Evolutionary conservation across 108 stramenopile genomes (phyloP), one percentile per base, ranked within the genome.

Genomic region (Cyclotella baltica): DNA sequence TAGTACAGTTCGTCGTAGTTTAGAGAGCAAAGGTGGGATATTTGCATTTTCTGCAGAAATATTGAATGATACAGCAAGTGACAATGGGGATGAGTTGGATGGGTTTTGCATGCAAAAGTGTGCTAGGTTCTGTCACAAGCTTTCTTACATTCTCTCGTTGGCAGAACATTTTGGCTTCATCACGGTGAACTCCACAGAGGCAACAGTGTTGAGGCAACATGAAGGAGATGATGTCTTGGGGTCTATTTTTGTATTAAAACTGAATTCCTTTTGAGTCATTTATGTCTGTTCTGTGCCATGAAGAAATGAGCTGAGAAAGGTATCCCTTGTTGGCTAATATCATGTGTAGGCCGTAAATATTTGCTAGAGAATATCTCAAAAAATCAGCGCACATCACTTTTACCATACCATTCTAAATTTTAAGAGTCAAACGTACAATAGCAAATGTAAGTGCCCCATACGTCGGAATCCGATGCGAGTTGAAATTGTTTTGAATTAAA

Each of bases 21-120:
- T 89, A 0, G 69, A 72, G 22, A 13, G 30, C 8, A n/a, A 68
- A 35, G 80, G 77, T 16, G 85, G 87, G 0, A 70, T 81, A n/a
- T 88, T 91, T 80, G 85, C 81, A 36, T 91, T 91, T 70, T 87
- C 88, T 11, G 80, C 80, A 31, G 90, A 91, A 59, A 58, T 86
- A 11, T 38, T 88, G 51, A 85, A 86, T 56, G 85, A 85, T 51
- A 31, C 73, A 4, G 30, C 43, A 2, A 62, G 50, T 29, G 73
- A 56, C 28, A 33, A 27, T 6, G 35, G 47, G 10, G 67, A 70
- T 9, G 78, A 52, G 20, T 62, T 62, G 62, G 76, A 51, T 2
- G 80, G 79, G 3, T 88, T 79, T 67, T 48, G 65, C 13, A 77
- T 88, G 77, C 88, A 88, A 34, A 73, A 72, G 6, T 83, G 86